Conservation (phyloP, 768 basidiomycete genomes). For the Sarcodon sp. region DNA sequence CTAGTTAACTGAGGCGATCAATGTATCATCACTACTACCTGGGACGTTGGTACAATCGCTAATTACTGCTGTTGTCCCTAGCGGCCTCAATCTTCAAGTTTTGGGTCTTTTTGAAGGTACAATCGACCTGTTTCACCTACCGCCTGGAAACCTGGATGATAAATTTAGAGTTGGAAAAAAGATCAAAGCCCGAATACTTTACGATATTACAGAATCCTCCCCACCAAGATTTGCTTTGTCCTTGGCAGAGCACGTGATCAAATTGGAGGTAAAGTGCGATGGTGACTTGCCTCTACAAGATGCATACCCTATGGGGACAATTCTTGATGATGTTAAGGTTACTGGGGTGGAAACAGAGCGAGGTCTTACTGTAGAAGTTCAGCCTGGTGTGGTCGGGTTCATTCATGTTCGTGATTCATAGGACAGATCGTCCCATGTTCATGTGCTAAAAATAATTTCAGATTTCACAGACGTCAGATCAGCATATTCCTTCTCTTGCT, state of each 20-base stretch:
- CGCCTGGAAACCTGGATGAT: slow-evolving; percentile 24
- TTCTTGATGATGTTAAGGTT: slow-evolving; percentile 65
- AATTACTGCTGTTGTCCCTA: slow-evolving; percentile 61
- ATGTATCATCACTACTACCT: slow-evolving; percentile 74
- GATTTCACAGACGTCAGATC: slow-evolving; percentile 93
- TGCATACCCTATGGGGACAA: slow-evolving; percentile 61
- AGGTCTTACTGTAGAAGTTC: slow-evolving; percentile 62
- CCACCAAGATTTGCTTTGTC: slow-evolving; percentile 82
- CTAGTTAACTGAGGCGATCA: slow-evolving; percentile 67
- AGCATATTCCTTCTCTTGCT: slow-evolving; percentile 73
- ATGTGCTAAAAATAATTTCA: slow-evolving; percentile 18
- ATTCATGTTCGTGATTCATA: slow-evolving; percentile 57
- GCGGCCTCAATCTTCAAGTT: slow-evolving; percentile 78
- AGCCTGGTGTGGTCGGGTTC: slow-evolving; percentile 60
- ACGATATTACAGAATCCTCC: slow-evolving; percentile 51
- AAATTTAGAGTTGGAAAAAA: slow-evolving; percentile 55
- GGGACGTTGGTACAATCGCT: slow-evolving; percentile 73
- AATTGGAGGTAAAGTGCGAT: slow-evolving; percentile 18
- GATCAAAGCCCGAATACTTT: slow-evolving; percentile 76
- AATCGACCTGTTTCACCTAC: slow-evolving; percentile 70
- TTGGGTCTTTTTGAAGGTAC: slow-evolving; percentile 91
- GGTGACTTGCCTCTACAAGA: slow-evolving; percentile 10
- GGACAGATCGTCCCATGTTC: slow-evolving; percentile 2
- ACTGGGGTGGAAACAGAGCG: slow-evolving; percentile 66
- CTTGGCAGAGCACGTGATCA: slow-evolving; percentile 56